phyloP scores from a whole-genome alignment of 2,329 filamentous ascomycete species.

The Ophiostoma fasciatum region DNA sequence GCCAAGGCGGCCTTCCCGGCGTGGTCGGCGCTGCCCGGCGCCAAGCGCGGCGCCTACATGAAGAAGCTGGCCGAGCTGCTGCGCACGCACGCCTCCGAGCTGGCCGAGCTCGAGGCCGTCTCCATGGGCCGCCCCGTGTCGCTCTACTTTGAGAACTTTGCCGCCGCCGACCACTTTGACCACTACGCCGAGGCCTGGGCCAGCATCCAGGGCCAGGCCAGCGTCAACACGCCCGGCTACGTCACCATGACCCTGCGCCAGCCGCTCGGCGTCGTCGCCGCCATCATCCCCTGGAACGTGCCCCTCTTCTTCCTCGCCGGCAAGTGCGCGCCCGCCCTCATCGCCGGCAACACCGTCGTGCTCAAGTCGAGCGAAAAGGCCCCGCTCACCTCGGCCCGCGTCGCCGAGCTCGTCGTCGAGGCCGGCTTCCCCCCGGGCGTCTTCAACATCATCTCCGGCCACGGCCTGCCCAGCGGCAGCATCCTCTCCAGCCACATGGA shows the following conservation, averaged over 20 bases:
- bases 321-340: conserved; percentile 50
- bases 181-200: conserved; percentile 28
- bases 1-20: conserved; percentile 28
- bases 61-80: conserved; percentile 31
- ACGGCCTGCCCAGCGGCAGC: conserved; percentile 25
- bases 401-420: conserved; percentile 47
- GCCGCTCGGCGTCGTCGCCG: conserved; percentile 35
- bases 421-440: conserved; percentile 57
- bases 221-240: conserved; percentile 31
- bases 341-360: conserved; percentile 41
- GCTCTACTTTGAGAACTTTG: conserved; percentile 22
- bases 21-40: conserved; percentile 27
- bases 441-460: conserved; percentile 51
- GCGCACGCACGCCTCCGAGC: conserved; percentile 23
- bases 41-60: conserved; percentile 23
- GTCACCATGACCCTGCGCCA: conserved; percentile 31
- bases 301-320: conserved; percentile 50
- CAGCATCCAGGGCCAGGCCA: conserved; percentile 28
- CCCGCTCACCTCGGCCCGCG: conserved; percentile 38
- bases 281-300: conserved; percentile 53
- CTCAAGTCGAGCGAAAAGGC: conserved; percentile 45
- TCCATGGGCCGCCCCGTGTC: conserved; percentile 29
- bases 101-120: conserved; percentile 29
- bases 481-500: conserved; percentile 13
- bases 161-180: conserved; percentile 22